These are phyloP conservation scores for Solidago caesia DNA, from an alignment of 129 eudicot genomes.

Conservation along the genomic window DNA sequence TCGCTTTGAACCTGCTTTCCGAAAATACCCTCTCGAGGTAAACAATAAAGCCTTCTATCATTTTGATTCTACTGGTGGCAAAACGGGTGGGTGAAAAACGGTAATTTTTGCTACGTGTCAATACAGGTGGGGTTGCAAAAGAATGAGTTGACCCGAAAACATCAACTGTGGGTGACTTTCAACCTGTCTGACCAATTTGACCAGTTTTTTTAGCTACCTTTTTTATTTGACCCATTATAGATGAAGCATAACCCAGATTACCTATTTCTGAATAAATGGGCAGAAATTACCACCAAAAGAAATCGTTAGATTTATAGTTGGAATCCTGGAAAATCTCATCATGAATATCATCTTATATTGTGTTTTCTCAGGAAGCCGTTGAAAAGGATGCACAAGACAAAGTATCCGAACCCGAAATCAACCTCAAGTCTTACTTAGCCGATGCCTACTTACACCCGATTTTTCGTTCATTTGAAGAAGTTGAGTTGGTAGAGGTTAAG, in stretches of 20 bases:
- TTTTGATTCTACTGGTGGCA: background rate
- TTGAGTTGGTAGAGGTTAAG: constrained; percentile 59
- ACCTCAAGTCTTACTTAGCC: constrained; percentile 64
- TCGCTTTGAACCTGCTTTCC: constrained; percentile 93
- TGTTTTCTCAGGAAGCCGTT: constrained; percentile 77
- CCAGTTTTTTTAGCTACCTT: background rate
- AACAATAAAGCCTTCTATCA: constrained; percentile 5
- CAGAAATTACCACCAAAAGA: background rate
- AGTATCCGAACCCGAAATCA: constrained; percentile 50
- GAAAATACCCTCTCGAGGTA: constrained; percentile 95
- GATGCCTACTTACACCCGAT: constrained; percentile 94
- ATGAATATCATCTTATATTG: background rate
- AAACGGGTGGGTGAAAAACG: background rate
- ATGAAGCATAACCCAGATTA: background rate
- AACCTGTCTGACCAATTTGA: background rate
- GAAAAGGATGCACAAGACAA: constrained; percentile 66
- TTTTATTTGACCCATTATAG: background rate
- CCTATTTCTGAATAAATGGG: background rate
- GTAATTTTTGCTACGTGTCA: background rate
- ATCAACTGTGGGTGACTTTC: background rate
- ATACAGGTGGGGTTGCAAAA: background rate
- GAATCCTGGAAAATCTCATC: background rate
- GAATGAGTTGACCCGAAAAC: background rate
- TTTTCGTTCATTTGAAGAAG: constrained; percentile 77
- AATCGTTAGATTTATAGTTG: background rate